These are phyloP conservation scores for Metschnikowia reukaufii DNA, from an alignment of 805 yeast genomes.

Conservation along the genomic window DNA sequence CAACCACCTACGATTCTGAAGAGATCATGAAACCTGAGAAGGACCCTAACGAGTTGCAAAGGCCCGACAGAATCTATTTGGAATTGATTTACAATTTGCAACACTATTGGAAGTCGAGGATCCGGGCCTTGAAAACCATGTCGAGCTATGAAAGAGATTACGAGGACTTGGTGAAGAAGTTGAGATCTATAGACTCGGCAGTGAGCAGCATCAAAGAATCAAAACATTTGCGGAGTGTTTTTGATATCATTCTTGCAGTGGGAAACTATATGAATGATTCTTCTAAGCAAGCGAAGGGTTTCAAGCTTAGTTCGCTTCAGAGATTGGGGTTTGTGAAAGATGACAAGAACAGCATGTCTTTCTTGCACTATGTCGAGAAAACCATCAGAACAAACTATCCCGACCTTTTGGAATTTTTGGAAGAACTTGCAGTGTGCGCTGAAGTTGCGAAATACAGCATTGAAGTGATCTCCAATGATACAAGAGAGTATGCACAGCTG, in stretches of 20 bases:
- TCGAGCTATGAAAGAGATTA: conserved; percentile 79
- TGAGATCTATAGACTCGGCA: conserved; percentile 62
- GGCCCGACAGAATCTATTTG: conserved; percentile 83
- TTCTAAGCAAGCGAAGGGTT: conserved; percentile 67
- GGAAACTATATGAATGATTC: conserved; percentile 81
- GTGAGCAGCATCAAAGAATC: conserved; percentile 55
- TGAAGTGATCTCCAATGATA: conserved; percentile 61
- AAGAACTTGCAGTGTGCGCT: conserved; percentile 53
- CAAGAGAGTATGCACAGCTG: conserved; percentile 51
- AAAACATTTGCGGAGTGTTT: conserved; percentile 52
- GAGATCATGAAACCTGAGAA: conserved; percentile 48
- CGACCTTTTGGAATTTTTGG: conserved; percentile 58
- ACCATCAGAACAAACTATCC: conserved; percentile 66
- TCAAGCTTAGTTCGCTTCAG: conserved; percentile 66
- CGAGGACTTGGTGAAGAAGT: conserved; percentile 62
- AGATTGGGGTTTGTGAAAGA: conserved; percentile 72
- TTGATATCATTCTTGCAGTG: conserved; percentile 65
- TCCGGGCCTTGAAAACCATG: conserved; percentile 73
- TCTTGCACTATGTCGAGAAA: conserved; percentile 73
- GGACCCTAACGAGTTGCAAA: conserved; percentile 72
- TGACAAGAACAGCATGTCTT: conserved; percentile 64
- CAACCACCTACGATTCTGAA: conserved; percentile 59
- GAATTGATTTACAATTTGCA: conserved; percentile 81
- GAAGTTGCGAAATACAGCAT: conserved; percentile 61
- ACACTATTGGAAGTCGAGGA: conserved; percentile 89